Conservation (phyloP, 2,329 filamentous ascomycete species). For the Neopestalotiopsis rosae region DNA sequence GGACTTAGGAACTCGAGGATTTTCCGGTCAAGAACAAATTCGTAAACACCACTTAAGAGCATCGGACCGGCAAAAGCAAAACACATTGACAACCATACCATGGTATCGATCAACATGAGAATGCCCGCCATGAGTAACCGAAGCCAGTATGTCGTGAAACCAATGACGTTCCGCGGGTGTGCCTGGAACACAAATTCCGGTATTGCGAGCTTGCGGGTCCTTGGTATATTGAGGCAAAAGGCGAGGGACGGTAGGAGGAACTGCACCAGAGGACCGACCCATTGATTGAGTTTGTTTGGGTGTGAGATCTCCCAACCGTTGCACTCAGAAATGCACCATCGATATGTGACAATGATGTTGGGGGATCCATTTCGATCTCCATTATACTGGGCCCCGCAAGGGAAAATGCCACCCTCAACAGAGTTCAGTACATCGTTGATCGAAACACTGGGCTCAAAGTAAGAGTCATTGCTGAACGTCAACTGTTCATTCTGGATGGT, state of each 20-base stretch:
- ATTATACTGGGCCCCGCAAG: slow-evolving; percentile 33
- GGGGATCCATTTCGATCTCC: slow-evolving; percentile 30
- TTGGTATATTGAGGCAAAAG: slow-evolving; percentile 41
- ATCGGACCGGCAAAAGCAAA: slow-evolving; percentile 18
- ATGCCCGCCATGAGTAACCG: slow-evolving; percentile 25
- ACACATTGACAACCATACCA: slow-evolving; percentile 17
- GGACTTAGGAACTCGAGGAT: slow-evolving; percentile 35
- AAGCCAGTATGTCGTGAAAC: slow-evolving; percentile 33
- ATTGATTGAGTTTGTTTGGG: slow-evolving; percentile 32
- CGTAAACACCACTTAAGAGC: slow-evolving; percentile 31
- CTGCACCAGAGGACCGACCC: slow-evolving; percentile 39
- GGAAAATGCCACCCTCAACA: slow-evolving; percentile 27
- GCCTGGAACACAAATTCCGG: slow-evolving; percentile 59
- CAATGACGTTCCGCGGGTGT: slow-evolving; percentile 58
- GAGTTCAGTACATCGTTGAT: slow-evolving; percentile 25
- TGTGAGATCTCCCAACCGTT: slow-evolving; percentile 38
- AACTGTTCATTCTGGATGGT: slow-evolving; percentile 27
- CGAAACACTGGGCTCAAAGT: slow-evolving; percentile 28
- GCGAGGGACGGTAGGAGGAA: slow-evolving; percentile 42
- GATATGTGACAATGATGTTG: slow-evolving; percentile 32
- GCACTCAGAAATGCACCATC: slow-evolving; percentile 35
- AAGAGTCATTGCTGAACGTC: slow-evolving; percentile 28
- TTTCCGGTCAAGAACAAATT: slow-evolving; percentile 36
- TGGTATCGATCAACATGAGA: slow-evolving; percentile 10
- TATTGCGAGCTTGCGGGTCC: slow-evolving; percentile 36